phyloP scores from a whole-genome alignment of 148 eudicot genomes.

The Rhododendron kiyosumense region DNA sequence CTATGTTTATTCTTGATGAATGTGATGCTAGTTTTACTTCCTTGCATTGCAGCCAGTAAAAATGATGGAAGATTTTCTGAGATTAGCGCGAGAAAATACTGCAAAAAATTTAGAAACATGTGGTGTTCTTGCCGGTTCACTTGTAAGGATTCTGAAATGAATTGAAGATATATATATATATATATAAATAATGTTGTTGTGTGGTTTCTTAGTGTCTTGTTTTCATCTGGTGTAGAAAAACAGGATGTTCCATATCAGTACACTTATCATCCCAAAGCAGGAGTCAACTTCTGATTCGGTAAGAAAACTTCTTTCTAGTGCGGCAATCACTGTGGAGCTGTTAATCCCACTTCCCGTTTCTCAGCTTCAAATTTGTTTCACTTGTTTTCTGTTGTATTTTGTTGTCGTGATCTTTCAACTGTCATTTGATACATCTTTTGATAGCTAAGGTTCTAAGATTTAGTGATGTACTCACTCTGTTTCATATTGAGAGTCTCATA shows the following conservation, averaged over 20 bases:
- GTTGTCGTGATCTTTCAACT: not conserved
- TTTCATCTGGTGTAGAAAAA: slow-evolving; percentile 61
- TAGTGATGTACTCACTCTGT: not conserved
- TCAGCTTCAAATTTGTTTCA: not conserved
- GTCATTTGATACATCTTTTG: not conserved
- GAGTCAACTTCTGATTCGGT: slow-evolving; percentile 98
- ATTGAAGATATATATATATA: not conserved
- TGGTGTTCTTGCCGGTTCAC: slow-evolving; percentile 93
- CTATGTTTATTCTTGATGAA: not conserved
- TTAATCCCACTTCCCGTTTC: not conserved
- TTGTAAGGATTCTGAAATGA: slow-evolving; percentile 37
- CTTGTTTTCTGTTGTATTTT: not conserved
- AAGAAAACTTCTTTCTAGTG: slow-evolving; percentile 22
- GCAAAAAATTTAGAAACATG: slow-evolving; percentile 86
- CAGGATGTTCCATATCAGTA: slow-evolving; percentile 82
- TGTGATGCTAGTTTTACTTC: slow-evolving; percentile 12
- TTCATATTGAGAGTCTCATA: too few species aligned
- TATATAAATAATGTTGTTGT: not conserved
- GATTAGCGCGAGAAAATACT: slow-evolving; percentile 82
- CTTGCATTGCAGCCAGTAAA: slow-evolving; percentile 71
- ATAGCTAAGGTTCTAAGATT: not conserved
- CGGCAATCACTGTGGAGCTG: not conserved
- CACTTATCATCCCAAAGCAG: slow-evolving; percentile 90
- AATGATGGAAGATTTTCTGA: slow-evolving; percentile 86
- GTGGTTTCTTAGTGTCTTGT: slow-evolving; percentile 13